phyloP scores from a whole-genome alignment of 352 stramenopile genomes.

The Phytophthora fragariaefolia region DNA sequence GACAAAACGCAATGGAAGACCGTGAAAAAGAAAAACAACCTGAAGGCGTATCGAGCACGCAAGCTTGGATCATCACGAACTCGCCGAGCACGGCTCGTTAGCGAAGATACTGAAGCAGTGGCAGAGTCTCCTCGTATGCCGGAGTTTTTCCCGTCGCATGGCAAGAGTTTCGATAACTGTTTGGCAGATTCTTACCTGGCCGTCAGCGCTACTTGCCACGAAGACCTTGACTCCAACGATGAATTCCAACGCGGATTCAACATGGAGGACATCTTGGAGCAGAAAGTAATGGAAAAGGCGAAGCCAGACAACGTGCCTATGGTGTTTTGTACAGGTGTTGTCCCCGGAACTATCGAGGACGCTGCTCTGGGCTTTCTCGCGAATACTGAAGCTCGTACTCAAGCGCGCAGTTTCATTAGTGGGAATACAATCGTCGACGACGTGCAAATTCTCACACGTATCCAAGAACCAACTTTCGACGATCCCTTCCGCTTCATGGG shows the following conservation, averaged over 20 bases:
- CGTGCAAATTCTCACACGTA: constrained; percentile 32
- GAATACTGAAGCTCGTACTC: constrained; percentile 37
- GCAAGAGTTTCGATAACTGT: constrained; percentile 13
- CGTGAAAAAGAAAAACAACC: constrained; percentile 47
- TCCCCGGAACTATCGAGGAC: constrained; percentile 46
- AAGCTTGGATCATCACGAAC: neutral
- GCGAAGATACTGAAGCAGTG: constrained; percentile 29
- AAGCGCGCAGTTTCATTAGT: constrained; percentile 32
- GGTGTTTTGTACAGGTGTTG: constrained; percentile 34
- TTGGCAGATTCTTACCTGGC: constrained; percentile 17
- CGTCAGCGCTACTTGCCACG: constrained; percentile 19
- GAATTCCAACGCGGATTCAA: constrained; percentile 21
- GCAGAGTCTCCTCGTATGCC: constrained; percentile 27
- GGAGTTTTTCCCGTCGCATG: constrained; percentile 28
- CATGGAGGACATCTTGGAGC: constrained; percentile 16
- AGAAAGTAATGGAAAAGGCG: constrained; percentile 29
- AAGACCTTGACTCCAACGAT: constrained; percentile 19
- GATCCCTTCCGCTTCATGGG: constrained; percentile 53
- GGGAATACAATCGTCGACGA: constrained; percentile 27
- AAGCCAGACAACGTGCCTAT: constrained; percentile 28
- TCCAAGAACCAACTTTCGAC: constrained; percentile 39
- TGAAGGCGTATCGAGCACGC: constrained; percentile 50
- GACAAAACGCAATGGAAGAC: constrained; percentile 50
- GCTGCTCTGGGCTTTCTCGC: constrained; percentile 44
- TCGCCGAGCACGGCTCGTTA: constrained; percentile 14